These are phyloP conservation scores for Ricinus communis DNA, from an alignment of 345 rosid genomes.

Conservation along the genomic window DNA sequence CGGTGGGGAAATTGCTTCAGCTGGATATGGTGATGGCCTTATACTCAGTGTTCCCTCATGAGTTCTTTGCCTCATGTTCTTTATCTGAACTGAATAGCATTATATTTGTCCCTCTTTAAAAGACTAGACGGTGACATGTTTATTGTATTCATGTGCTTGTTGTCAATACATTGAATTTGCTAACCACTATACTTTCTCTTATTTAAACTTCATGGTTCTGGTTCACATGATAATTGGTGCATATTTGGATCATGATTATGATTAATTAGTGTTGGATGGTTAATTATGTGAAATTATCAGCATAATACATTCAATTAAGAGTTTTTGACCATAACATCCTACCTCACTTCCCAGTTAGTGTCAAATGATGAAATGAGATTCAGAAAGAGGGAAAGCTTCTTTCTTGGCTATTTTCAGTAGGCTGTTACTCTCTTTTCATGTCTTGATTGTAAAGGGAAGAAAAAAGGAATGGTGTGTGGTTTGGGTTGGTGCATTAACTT, in stretches of 20 bases:
- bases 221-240: constrained; percentile 23
- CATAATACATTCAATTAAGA: not conserved
- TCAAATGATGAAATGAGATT: constrained; percentile 11
- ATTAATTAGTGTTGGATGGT: constrained; percentile 12
- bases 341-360: not conserved
- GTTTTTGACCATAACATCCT: not conserved
- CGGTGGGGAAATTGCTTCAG: constrained; percentile 31
- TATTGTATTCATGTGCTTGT: constrained; percentile 51
- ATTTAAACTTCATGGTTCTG: constrained; percentile 7
- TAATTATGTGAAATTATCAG: not conserved
- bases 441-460: constrained; percentile 26
- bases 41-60: constrained; percentile 30
- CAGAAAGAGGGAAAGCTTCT: not conserved
- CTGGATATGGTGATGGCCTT: constrained; percentile 25
- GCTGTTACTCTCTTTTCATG: constrained; percentile 16
- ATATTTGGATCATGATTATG: constrained; percentile 1
- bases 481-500: constrained; percentile 21
- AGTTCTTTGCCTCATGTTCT: constrained; percentile 43
- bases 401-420: constrained; percentile 5
- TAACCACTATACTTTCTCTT: constrained; percentile 25
- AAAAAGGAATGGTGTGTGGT: not conserved
- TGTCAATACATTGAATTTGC: constrained; percentile 36
- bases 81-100: constrained; percentile 31
- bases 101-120: constrained; percentile 21
- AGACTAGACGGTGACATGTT: constrained; percentile 25